Base-by-base conservation (phyloP, 2,329 filamentous ascomycete species). In the Blumeria graminis region DNA sequence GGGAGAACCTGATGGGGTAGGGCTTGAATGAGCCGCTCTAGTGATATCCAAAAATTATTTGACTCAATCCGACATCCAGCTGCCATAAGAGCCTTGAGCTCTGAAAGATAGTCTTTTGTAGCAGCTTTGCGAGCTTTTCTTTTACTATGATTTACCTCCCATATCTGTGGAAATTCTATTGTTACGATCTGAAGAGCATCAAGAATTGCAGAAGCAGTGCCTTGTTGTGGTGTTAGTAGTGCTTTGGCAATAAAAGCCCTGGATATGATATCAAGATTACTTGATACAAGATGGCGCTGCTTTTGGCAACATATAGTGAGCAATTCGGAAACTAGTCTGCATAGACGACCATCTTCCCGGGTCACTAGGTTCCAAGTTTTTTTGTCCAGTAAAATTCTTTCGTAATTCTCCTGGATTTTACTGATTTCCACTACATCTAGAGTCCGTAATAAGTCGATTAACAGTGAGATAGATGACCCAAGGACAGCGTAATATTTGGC, bases 21-120 rank as follows among this genome's bases (percentile, higher is more conserved):
- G 6, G 66, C 66, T 28, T 69, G 66, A 54, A 94, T 18, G 32
- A 96, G 69, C 34, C 73, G 71, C 41, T 75, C 72, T 35, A 94
- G 66, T 14, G 76, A 77, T 32, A 73, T 68, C 92, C 92, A 98
- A 65, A 82, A 94, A 9, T 74, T 76, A 3, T 74, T 69, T 0
- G 78, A 72, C 3, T 84, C 83, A n/a, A 80, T 78, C 64, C 95
- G 86, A 0, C 90, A 94, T 2, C 92, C 90, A 63, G 81, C 85
- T 59, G 84, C 81, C 6, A 96, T 71, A 62, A 93, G 92, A 8
- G 79, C 72, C 54, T 77, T 76, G 3, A 98, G 68, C 22, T 82
- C 70, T 3, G 71, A 70, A 1, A 76, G 61, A 0, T 77, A 72
- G 38, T 51, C 8, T 51, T 35, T 53, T n/a, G 9, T 36, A 38